Evolutionary conservation across 179 eudicot genomes (phyloP), one percentile per base, ranked within the genome.

Genomic region (Pouteria campechiana): DNA sequence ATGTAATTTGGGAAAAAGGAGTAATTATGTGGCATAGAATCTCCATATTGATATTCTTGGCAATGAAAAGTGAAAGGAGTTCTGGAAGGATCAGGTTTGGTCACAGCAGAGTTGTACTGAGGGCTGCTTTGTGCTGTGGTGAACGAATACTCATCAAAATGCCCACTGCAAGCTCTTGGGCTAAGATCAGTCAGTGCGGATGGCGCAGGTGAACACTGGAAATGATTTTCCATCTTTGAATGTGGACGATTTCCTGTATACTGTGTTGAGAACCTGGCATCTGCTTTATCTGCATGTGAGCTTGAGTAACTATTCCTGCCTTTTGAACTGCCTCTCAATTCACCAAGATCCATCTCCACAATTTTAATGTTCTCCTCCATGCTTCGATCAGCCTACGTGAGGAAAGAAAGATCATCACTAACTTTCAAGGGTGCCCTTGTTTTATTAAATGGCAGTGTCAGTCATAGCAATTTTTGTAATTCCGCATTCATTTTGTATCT

Each of bases 271-370:
- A 64, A 68, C 34, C 79, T 68, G 16, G 52, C 64, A 17, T 74
- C 89, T 34, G 65, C 50, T 38, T 61, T 38, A 4, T 75, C 82
- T 11, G 21, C 23, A 57, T 55, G 64, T 6, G 56, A 41, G 58
- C 54, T 69, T 25, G 81, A 70, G 60, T 74, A 68, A 70, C 68
- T 69, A 46, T 58, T 69, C 23, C 80, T 50, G 17, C 60, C 43
- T 44, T 69, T 69, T 25, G 56, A 31, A 19, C 52, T 70, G 22
- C 57, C 60, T 33, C 37, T 70, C 7, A 57, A 34, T 31, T 85
- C 79, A 3, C 90, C 93, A 0, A 50, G 45, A 48, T 90, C 98
- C 95, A 90, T 79, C 46, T 90, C 98, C 35, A 90, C 98, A 32
- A 79, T 82, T 58, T 86, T 90, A 30, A 86, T 73, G 57, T 81